These are phyloP conservation scores for Penicillium decumbens DNA, from an alignment of 2,329 filamentous ascomycete genomes.

Conservation along the genomic window DNA sequence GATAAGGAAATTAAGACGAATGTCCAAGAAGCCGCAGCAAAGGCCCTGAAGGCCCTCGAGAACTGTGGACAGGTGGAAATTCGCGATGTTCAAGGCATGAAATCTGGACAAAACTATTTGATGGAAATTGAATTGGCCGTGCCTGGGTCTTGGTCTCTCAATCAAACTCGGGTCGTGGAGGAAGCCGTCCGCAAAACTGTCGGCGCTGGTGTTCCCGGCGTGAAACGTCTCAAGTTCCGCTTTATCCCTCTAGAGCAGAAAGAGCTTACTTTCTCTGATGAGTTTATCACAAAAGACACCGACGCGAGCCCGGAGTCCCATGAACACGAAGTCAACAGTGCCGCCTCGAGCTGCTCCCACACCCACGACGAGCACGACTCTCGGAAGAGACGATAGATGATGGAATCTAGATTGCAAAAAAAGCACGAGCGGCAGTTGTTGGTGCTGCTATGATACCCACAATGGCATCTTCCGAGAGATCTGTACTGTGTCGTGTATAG, in stretches of 20 bases:
- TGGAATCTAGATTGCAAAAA: neutral
- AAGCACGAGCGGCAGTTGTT: conserved; percentile 7
- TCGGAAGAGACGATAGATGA: conserved; percentile 23
- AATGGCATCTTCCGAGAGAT: conserved; percentile 2
- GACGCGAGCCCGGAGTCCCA: conserved; percentile 56
- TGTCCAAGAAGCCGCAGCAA: conserved; percentile 61
- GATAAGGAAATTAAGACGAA: conserved; percentile 75
- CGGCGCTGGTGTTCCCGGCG: conserved; percentile 73
- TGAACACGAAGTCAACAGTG: conserved; percentile 34
- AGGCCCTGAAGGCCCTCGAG: conserved; percentile 53
- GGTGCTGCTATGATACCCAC: conserved; percentile 16
- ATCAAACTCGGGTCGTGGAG: conserved; percentile 65
- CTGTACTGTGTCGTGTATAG: conserved; percentile 17
- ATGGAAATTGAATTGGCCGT: conserved; percentile 84
- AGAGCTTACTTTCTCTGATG: conserved; percentile 62
- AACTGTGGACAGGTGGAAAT: conserved; percentile 62
- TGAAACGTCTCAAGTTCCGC: conserved; percentile 74
- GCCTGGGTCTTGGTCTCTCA: conserved; percentile 70
- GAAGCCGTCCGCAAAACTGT: conserved; percentile 66
- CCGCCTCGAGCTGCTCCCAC: conserved; percentile 20
- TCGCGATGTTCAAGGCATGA: conserved; percentile 78
- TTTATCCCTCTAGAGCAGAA: conserved; percentile 68
- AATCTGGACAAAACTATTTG: conserved; percentile 93
- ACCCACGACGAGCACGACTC: conserved; percentile 14
- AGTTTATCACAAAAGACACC: conserved; percentile 66